Evolutionary conservation across 2,329 filamentous ascomycete species (phyloP).

Genomic region (Fusarium sambucinum): DNA sequence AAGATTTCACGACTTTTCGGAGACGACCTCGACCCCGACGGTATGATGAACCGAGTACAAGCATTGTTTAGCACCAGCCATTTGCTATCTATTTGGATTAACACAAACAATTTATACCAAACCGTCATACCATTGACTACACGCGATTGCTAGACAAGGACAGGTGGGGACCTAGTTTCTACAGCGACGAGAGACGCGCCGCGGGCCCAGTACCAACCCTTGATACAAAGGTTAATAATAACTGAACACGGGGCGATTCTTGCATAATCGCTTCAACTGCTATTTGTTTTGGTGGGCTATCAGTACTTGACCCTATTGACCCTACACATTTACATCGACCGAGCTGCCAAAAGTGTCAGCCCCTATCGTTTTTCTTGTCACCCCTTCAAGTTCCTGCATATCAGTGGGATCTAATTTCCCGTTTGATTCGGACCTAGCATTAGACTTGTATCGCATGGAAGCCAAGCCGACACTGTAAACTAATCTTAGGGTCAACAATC

Average conservation of each 20-base stretch:
- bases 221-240: background rate
- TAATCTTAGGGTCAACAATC: background rate
- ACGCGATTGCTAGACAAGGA: background rate
- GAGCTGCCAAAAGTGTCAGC: background rate
- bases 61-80: background rate
- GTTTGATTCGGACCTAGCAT: background rate
- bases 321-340: background rate
- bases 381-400: background rate
- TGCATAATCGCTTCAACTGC: background rate
- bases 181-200: slow-evolving; percentile 6
- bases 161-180: slow-evolving; percentile 9
- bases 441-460: background rate
- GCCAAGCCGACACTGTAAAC: background rate
- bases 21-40: background rate
- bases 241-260: background rate
- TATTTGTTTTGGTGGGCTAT: background rate
- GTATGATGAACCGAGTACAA: background rate
- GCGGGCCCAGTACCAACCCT: background rate
- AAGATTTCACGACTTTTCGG: background rate
- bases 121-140: background rate
- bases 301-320: background rate
- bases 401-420: slow-evolving; percentile 6
- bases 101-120: background rate
- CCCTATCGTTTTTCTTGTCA: background rate
- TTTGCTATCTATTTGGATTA: background rate